These are phyloP conservation scores for Solanum ossicruentum DNA, from an alignment of 257 asterid species.

Conservation along the genomic window DNA sequence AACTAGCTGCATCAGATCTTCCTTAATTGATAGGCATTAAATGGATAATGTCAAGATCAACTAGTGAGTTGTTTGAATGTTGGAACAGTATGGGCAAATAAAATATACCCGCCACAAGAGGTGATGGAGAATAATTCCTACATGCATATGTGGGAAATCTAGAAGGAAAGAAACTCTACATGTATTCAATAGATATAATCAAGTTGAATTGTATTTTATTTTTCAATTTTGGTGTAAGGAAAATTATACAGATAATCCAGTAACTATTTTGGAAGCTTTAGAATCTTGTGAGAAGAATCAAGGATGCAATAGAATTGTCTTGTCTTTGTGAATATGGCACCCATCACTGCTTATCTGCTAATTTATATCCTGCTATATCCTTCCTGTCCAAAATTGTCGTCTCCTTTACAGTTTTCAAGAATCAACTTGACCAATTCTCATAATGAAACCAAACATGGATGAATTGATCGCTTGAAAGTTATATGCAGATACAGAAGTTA, in stretches of 20 bases:
- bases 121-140: neutral
- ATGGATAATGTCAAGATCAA: neutral
- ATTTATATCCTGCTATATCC: neutral
- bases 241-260: neutral
- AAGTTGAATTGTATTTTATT: neutral
- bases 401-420: neutral
- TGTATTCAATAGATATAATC: neutral
- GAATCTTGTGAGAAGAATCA: neutral
- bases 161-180: neutral
- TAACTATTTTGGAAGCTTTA: neutral
- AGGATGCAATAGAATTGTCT: neutral
- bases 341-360: neutral
- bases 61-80: neutral
- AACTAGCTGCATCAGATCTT: neutral
- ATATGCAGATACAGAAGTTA: neutral
- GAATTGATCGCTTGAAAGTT: neutral
- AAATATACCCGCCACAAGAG: neutral
- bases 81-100: neutral
- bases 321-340: neutral
- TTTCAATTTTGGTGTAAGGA: neutral
- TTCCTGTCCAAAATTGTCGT: no score
- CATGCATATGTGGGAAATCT: neutral
- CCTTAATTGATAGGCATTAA: neutral
- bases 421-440: neutral
- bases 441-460: neutral